These are phyloP conservation scores for Colletotrichum spaethianum DNA, from an alignment of 2,329 filamentous ascomycete genomes.

Conservation along the genomic window DNA sequence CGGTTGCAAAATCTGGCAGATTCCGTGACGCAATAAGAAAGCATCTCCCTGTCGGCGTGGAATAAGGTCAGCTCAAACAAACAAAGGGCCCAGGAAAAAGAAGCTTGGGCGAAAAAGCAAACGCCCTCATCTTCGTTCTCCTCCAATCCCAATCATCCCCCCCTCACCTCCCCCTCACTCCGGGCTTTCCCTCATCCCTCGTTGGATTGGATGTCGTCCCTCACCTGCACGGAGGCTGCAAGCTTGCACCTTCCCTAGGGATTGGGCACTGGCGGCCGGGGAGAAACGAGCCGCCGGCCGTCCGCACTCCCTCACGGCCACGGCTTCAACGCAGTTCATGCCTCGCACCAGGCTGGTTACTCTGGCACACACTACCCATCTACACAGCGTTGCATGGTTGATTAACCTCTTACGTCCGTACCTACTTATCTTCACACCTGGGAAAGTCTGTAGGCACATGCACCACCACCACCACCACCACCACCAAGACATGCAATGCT, in stretches of 20 bases:
- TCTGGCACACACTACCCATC: background rate
- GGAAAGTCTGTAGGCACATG: background rate
- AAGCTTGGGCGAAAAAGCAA: conserved; percentile 32
- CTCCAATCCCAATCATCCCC: background rate
- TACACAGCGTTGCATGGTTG: conserved; percentile 9
- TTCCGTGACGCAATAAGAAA: conserved; percentile 31
- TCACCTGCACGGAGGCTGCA: too few species aligned
- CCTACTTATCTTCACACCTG: conserved; percentile 24
- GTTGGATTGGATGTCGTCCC: background rate
- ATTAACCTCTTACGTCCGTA: conserved; percentile 14
- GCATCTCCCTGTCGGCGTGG: conserved; percentile 34
- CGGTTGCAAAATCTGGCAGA: conserved; percentile 18
- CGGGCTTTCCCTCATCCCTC: conserved; percentile 18
- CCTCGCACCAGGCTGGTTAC: conserved; percentile 21
- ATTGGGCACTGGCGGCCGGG: conserved; percentile 9
- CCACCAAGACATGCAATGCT: background rate
- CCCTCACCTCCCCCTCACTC: conserved; percentile 13
- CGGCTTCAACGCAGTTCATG: conserved; percentile 3
- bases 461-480: background rate
- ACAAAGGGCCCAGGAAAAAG: background rate
- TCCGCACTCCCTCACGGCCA: background rate
- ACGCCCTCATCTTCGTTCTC: conserved; percentile 23
- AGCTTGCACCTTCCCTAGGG: background rate
- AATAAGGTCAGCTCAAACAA: conserved; percentile 16
- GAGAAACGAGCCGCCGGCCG: conserved; percentile 17